These are phyloP conservation scores for Dendrobium catenatum DNA, from an alignment of 106 monocot genomes.

Conservation along the genomic window DNA sequence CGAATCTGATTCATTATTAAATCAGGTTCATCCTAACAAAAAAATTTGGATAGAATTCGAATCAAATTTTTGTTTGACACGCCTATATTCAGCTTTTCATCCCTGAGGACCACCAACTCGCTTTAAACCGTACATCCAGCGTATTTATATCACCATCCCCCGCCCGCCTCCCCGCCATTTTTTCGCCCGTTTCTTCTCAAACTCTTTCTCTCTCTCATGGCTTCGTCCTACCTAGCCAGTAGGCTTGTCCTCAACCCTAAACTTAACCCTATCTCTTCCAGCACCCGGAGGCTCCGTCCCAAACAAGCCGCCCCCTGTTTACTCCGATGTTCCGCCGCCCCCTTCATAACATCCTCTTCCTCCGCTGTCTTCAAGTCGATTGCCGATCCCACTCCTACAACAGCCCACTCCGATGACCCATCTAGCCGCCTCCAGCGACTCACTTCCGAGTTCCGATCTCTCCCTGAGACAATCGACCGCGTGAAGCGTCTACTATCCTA, in stretches of 20 bases:
- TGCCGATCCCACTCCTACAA: neutral
- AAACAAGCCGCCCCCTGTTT: neutral
- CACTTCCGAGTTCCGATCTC: conserved; percentile 50
- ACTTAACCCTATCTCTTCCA: neutral
- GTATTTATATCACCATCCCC: neutral
- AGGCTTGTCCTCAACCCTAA: conserved; percentile 5
- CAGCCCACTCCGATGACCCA: conserved; percentile 7
- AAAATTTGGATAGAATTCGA: too few species aligned
- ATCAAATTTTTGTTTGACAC: too few species aligned
- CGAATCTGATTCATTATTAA: too few species aligned
- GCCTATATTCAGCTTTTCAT: neutral
- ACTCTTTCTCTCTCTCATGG: neutral
- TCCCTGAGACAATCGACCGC: conserved; percentile 64
- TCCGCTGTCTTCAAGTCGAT: conserved; percentile 18
- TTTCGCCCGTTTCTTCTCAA: neutral
- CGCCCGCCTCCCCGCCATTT: conserved; percentile 5
- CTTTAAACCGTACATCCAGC: neutral
- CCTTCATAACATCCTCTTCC: conserved; percentile 6
- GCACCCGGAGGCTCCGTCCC: neutral
- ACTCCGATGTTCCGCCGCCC: conserved; percentile 4
- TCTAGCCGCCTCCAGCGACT: conserved; percentile 36
- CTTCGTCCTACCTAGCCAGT: neutral
- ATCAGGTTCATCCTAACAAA: too few species aligned
- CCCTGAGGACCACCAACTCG: neutral
- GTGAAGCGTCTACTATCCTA: conserved; percentile 67